Evolutionary conservation across 1,284 basidiomycete species (phyloP).

Genomic region (Ustilago nuda): DNA sequence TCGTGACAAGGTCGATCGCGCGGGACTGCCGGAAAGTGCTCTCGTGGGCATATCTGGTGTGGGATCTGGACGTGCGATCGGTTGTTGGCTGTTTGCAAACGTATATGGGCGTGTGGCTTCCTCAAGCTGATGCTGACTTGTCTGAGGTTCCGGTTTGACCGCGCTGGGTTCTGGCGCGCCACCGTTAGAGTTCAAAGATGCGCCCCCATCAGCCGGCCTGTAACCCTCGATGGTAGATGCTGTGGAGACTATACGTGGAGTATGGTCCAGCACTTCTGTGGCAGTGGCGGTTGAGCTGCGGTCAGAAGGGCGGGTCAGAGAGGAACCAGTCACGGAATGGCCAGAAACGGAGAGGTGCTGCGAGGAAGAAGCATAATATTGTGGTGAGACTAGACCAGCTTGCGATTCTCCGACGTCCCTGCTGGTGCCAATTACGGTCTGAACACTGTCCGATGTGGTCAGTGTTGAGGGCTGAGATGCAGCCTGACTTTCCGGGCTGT

Average conservation of each 20-base stretch:
- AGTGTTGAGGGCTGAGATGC: constrained; percentile 4
- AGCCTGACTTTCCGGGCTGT: constrained; percentile 6
- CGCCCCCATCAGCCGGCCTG: neutral
- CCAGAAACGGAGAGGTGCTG: constrained; percentile 30
- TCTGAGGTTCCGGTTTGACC: neutral
- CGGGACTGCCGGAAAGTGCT: constrained; percentile 17
- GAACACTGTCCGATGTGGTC: constrained; percentile 16
- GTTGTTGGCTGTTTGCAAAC: neutral
- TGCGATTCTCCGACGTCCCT: neutral
- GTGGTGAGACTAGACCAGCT: neutral
- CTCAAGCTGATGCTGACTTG: neutral
- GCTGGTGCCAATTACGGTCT: constrained; percentile 13
- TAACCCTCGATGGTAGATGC: constrained; percentile 36
- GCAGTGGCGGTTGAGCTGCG: constrained; percentile 36
- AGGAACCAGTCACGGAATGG: constrained; percentile 9
- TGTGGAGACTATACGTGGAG: constrained; percentile 28
- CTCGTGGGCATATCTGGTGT: constrained; percentile 31
- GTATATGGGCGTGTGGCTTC: neutral
- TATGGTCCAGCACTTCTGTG: constrained; percentile 11
- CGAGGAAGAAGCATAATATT: neutral
- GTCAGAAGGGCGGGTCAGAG: constrained; percentile 17
- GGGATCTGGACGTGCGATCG: constrained; percentile 5
- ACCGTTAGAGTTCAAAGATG: neutral
- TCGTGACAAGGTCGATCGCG: constrained; percentile 22
- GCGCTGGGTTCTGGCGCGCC: neutral